phyloP scores from a whole-genome alignment of 2,329 filamentous ascomycete genomes.

The Amauroascus verrucosus region DNA sequence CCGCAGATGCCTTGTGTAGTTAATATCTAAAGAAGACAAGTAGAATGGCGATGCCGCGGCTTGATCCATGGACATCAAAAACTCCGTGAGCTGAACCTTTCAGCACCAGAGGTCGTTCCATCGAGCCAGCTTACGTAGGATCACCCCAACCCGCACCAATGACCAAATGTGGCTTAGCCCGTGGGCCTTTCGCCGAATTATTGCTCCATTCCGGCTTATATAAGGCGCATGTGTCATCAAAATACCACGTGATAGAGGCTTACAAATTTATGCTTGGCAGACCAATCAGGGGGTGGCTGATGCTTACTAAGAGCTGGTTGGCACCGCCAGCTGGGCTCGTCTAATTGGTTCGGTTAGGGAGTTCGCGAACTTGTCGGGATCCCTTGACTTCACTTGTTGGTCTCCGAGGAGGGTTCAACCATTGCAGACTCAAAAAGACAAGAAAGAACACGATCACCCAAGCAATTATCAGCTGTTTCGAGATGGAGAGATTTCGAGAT shows the following conservation, averaged over 20 bases:
- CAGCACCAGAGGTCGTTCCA: neutral
- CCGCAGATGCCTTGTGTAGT: neutral
- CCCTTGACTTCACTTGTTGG: neutral
- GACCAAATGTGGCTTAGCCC: conserved; percentile 4
- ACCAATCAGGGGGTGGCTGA: neutral
- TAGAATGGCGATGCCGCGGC: neutral
- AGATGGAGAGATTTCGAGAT: neutral
- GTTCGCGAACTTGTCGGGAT: neutral
- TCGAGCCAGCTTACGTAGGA: conserved; percentile 4
- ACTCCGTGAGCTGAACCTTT: neutral
- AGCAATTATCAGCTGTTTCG: too few relatives aligned
- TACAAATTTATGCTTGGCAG: neutral
- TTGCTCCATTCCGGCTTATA: neutral
- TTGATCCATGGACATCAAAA: neutral
- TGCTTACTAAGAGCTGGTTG: neutral
- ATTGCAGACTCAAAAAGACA: too few relatives aligned
- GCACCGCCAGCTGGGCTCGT: neutral
- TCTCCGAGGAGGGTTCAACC: neutral
- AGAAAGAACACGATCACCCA: too few relatives aligned
- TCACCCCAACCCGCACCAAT: neutral
- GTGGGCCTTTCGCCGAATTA: neutral
- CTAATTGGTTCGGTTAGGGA: neutral
- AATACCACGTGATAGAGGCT: too few relatives aligned
- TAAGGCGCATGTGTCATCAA: too few relatives aligned
- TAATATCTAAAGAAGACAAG: neutral